phyloP scores from a whole-genome alignment of 495 filamentous ascomycete species.

The Penicillium angulare region DNA sequence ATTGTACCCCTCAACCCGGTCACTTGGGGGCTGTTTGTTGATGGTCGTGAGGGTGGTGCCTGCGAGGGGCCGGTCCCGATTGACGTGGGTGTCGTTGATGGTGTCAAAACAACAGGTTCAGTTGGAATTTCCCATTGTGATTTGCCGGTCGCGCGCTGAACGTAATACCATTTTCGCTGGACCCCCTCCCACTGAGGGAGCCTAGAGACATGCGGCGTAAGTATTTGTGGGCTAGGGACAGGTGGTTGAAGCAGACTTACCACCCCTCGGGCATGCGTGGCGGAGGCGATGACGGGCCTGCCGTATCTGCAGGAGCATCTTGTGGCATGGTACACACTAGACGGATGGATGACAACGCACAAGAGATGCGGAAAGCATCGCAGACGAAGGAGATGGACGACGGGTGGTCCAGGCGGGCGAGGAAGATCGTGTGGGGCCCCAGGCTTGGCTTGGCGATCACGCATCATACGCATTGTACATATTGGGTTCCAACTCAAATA shows the following conservation, averaged over 20 bases:
- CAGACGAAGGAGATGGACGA: constrained; percentile 1
- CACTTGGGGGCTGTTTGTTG: constrained; percentile 15
- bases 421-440: constrained; percentile 27
- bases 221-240: background rate
- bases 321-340: constrained; percentile 21
- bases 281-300: constrained; percentile 68
- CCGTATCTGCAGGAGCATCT: constrained; percentile 56
- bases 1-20: constrained; percentile 8
- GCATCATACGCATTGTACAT: too few species aligned
- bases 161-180: constrained; percentile 75
- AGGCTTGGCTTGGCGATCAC: constrained; percentile 24
- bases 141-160: constrained; percentile 70
- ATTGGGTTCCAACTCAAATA: background rate
- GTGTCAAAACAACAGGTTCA: constrained; percentile 49
- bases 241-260: constrained; percentile 32
- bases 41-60: constrained; percentile 21
- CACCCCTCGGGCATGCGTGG: constrained; percentile 70
- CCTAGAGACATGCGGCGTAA: constrained; percentile 28
- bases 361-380: constrained; percentile 3
- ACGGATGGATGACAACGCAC: background rate
- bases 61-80: constrained; percentile 31
- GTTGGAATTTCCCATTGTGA: constrained; percentile 80
- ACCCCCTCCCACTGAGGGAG: constrained; percentile 80
- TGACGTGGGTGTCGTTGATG: constrained; percentile 34
- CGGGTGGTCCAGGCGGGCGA: constrained; percentile 3